Evolutionary conservation across 2,329 filamentous ascomycete species (phyloP).

Genomic region (Fusarium pseudonygamai): DNA sequence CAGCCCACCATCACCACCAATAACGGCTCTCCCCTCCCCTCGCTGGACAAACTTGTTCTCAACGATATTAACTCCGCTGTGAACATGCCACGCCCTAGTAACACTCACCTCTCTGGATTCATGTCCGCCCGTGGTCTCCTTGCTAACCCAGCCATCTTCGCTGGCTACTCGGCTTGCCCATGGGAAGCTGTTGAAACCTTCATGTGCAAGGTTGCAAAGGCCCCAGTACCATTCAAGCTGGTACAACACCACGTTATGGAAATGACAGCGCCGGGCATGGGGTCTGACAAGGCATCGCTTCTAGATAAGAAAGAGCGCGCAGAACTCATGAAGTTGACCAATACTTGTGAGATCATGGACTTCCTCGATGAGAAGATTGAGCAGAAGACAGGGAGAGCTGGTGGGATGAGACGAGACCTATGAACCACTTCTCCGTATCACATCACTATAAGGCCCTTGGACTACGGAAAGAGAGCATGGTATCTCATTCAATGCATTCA

Average conservation of each 20-base stretch:
- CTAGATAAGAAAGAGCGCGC: conserved; percentile 66
- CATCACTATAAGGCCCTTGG: neutral
- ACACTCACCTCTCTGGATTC: conserved; percentile 66
- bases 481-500: conserved; percentile 37
- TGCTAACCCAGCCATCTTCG: conserved; percentile 73
- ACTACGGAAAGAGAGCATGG: conserved; percentile 24
- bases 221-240: conserved; percentile 70
- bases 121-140: conserved; percentile 77
- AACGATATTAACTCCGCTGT: conserved; percentile 24
- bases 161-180: conserved; percentile 64
- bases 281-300: conserved; percentile 60
- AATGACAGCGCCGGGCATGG: conserved; percentile 70
- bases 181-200: conserved; percentile 72
- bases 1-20: conserved; percentile 42
- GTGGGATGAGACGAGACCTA: conserved; percentile 47
- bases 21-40: conserved; percentile 26
- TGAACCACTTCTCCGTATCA: conserved; percentile 29
- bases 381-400: conserved; percentile 45
- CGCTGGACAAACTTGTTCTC: conserved; percentile 45
- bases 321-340: conserved; percentile 58
- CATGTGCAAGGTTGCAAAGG: conserved; percentile 64
- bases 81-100: conserved; percentile 45
- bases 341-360: conserved; percentile 68
- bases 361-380: conserved; percentile 64
- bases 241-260: conserved; percentile 72